phyloP scores from a whole-genome alignment of 495 filamentous ascomycete species.

The Alectoria sarmentosa region DNA sequence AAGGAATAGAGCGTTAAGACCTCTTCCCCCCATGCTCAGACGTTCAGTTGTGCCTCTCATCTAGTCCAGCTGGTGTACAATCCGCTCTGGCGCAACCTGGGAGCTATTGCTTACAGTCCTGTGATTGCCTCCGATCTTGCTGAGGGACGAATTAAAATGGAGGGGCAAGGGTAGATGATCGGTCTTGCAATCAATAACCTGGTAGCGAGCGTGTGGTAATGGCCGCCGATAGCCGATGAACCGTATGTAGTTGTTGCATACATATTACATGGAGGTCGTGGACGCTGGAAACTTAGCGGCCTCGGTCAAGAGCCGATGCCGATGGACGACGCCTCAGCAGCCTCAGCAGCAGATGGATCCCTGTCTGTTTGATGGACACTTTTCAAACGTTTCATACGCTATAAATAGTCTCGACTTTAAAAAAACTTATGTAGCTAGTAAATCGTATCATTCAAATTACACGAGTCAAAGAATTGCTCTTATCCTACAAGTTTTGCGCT shows the following conservation, averaged over 20 bases:
- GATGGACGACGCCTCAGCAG: constrained; percentile 1
- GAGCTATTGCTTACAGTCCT: neutral
- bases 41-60: constrained; percentile 8
- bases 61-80: constrained; percentile 6
- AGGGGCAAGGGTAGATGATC: neutral
- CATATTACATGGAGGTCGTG: neutral
- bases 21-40: constrained; percentile 14
- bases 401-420: neutral
- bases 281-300: constrained; percentile 2
- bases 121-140: neutral
- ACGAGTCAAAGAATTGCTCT: neutral
- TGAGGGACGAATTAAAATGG: neutral
- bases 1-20: constrained; percentile 8
- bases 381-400: neutral
- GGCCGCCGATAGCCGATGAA: neutral
- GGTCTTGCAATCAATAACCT: neutral
- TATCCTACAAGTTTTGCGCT: too few species aligned
- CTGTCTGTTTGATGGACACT: constrained; percentile 6
- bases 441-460: neutral
- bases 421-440: too few species aligned
- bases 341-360: neutral
- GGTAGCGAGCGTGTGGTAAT: constrained; percentile 2
- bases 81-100: constrained; percentile 9
- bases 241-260: neutral
- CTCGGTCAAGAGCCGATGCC: neutral